Percentiles rank a stretch among this genome's conserved stretches.
These are phyloP conservation scores for Leucocoprinus sp. DNA, from an alignment of 768 basidiomycete species.

Conservation along the genomic window DNA sequence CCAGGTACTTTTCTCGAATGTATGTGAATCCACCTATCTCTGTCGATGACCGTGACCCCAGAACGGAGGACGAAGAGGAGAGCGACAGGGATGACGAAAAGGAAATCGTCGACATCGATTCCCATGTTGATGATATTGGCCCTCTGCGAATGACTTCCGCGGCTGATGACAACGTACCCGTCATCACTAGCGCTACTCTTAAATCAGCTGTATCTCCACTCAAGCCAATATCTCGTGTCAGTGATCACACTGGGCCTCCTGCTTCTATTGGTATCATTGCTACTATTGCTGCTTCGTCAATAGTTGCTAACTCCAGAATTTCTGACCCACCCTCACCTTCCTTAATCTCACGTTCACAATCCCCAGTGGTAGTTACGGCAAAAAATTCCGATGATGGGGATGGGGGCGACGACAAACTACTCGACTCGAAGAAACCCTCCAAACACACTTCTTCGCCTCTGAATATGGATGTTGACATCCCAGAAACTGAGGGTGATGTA, in stretches of 20 bases:
- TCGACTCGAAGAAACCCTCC: neutral
- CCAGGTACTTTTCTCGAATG: too few relatives aligned
- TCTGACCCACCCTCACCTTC: constrained; percentile 30
- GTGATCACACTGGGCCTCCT: constrained; percentile 24
- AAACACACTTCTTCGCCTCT: constrained; percentile 13
- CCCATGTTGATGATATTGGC: neutral
- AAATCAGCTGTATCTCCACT: constrained; percentile 15
- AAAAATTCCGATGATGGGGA: constrained; percentile 15
- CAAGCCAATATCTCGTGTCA: constrained; percentile 19
- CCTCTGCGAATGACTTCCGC: neutral
- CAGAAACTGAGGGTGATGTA: constrained; percentile 17
- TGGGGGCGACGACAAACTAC: constrained; percentile 16
- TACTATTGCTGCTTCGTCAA: constrained; percentile 37
- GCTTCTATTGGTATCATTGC: constrained; percentile 23
- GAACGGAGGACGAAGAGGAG: constrained; percentile 12
- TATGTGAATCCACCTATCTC: too few relatives aligned
- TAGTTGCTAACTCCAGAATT: constrained; percentile 37
- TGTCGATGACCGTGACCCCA: too few relatives aligned
- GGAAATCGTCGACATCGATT: constrained; percentile 8
- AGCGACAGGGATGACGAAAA: constrained; percentile 15
- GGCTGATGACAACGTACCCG: neutral
- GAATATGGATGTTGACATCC: constrained; percentile 22
- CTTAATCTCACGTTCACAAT: constrained; percentile 35
- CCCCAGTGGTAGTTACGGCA: constrained; percentile 22
- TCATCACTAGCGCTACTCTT: constrained; percentile 8